A percentile compares a stretch with the other conserved stretches of the same genome.
These are phyloP conservation scores for Colletotrichum sp. DNA, from an alignment of 2,329 filamentous ascomycete species.

Conservation along the genomic window DNA sequence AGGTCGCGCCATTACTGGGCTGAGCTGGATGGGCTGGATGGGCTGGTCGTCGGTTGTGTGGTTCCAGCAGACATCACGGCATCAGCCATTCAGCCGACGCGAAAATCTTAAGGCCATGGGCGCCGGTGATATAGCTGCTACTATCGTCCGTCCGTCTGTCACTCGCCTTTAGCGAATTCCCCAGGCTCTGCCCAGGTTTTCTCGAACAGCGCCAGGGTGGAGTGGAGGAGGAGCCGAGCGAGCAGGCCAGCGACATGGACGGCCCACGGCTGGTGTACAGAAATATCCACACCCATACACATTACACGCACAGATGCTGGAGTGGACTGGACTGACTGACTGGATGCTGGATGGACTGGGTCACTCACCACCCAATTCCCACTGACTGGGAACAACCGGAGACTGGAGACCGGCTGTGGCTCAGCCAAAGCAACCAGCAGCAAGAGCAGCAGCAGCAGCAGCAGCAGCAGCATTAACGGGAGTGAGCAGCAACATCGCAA, in stretches of 20 bases:
- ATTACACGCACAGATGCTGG: slow-evolving; percentile 18
- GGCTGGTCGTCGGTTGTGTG: slow-evolving; percentile 38
- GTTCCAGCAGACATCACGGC: slow-evolving; percentile 33
- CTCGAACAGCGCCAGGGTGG: slow-evolving; percentile 24
- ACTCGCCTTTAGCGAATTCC: slow-evolving; percentile 32
- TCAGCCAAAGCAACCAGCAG: neutral
- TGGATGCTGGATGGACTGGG: neutral
- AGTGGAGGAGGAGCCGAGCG: neutral
- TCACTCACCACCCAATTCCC: neutral
- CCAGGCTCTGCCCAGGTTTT: slow-evolving; percentile 4
- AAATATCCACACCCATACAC: slow-evolving; percentile 16
- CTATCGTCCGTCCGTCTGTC: slow-evolving; percentile 31
- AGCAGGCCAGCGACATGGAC: neutral
- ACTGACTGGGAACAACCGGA: neutral
- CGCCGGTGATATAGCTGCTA: slow-evolving; percentile 36
- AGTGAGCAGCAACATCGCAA: neutral
- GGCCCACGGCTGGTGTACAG: neutral
- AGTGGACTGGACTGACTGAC: neutral
- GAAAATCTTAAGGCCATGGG: slow-evolving; percentile 44
- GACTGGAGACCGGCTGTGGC: neutral
- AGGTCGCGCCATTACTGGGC: slow-evolving; percentile 27
- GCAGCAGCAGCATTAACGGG: neutral
- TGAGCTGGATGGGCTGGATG: slow-evolving; percentile 23
- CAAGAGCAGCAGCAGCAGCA: neutral
- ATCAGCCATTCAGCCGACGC: slow-evolving; percentile 52